These are phyloP conservation scores for Syzygium grande DNA, from an alignment of 345 rosid species.

Conservation along the genomic window DNA sequence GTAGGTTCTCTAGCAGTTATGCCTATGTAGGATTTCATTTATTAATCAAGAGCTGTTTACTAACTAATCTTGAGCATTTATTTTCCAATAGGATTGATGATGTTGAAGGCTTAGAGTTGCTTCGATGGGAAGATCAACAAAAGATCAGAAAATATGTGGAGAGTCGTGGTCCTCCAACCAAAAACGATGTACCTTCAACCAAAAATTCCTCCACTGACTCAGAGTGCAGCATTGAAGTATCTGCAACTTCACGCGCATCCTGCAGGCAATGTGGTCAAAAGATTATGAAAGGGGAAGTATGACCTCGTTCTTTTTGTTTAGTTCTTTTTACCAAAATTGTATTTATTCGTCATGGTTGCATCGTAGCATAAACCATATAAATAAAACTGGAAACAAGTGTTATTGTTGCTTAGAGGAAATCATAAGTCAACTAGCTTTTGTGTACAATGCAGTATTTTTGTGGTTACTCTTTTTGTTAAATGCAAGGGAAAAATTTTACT, in stretches of 20 bases:
- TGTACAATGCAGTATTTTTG: neutral
- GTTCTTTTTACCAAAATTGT: neutral
- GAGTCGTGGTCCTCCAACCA: constrained; percentile 7
- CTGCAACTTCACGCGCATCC: constrained; percentile 74
- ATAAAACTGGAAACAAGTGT: neutral
- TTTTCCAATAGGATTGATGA: constrained; percentile 56
- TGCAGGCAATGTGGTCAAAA: constrained; percentile 65
- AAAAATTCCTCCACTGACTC: constrained; percentile 10
- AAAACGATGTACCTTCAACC: constrained; percentile 18
- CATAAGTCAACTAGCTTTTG: neutral
- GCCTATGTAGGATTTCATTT: neutral
- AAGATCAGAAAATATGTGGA: constrained; percentile 62
- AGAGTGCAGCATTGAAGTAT: constrained; percentile 66
- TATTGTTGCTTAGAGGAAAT: neutral
- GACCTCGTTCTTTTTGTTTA: neutral
- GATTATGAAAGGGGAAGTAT: constrained; percentile 86
- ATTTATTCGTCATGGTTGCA: neutral
- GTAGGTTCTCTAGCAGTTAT: constrained; percentile 28
- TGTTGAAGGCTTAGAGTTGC: constrained; percentile 80
- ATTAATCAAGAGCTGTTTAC: neutral
- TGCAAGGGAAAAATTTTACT: neutral
- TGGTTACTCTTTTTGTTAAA: neutral
- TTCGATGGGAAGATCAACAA: constrained; percentile 97
- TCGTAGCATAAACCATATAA: neutral
- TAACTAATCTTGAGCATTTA: neutral